Evolutionary conservation across 805 yeast genomes (phyloP).

Genomic region (Schizosaccharomyces lindneri): DNA sequence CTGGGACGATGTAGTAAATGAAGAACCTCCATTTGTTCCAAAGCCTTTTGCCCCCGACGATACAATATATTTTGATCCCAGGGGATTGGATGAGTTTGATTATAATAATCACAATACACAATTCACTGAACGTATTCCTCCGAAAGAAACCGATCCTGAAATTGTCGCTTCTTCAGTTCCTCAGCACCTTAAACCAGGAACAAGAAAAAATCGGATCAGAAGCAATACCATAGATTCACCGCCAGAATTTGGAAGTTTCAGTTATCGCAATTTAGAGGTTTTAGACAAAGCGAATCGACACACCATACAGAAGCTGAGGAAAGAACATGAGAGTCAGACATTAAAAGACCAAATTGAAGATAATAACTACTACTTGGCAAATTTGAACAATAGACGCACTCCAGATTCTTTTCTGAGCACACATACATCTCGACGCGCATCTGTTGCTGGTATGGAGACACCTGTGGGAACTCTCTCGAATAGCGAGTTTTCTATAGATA

Average conservation of each 20-base stretch:
- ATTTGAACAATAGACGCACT: not conserved
- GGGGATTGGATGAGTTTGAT: slow-evolving; percentile 21
- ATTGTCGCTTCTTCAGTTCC: not conserved
- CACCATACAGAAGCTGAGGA: slow-evolving; percentile 58
- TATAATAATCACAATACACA: not conserved
- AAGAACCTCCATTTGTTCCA: not conserved
- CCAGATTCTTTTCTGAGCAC: too few relatives aligned
- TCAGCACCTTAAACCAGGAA: not conserved
- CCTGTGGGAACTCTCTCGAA: too few relatives aligned
- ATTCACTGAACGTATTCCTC: not conserved
- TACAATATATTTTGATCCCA: slow-evolving; percentile 20
- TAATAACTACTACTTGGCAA: not conserved
- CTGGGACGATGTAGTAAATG: not conserved
- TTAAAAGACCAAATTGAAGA: not conserved
- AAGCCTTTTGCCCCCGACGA: not conserved
- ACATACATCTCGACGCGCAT: too few relatives aligned
- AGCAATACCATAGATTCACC: not conserved
- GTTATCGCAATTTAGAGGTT: slow-evolving; percentile 67
- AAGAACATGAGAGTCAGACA: not conserved
- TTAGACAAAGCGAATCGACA: slow-evolving; percentile 85
- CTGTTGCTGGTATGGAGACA: too few relatives aligned
- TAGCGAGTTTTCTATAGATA: too few relatives aligned
- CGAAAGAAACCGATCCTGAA: not conserved
- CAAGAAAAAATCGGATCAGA: not conserved
- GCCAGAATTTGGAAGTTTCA: slow-evolving; percentile 67